Evolutionary conservation across 495 filamentous ascomycete species (phyloP), one percentile per base, ranked within the genome.

Genomic region (Xeromyces bisporus): DNA sequence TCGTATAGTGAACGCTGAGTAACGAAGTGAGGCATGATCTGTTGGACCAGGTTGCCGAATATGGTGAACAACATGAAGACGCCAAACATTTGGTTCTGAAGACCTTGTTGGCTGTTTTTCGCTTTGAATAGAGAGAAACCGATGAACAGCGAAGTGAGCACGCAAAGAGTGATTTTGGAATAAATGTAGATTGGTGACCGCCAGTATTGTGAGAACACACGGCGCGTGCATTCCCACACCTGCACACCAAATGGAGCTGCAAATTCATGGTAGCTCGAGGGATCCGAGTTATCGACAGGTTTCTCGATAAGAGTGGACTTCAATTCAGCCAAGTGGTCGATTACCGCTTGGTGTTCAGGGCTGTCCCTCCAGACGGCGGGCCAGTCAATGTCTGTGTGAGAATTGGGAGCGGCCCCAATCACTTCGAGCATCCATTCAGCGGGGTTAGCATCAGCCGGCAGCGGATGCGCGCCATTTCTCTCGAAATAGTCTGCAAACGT

Each of bases 391-490:
- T 80, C 69, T 34, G 71, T 78, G 37, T 66, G 49, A 9, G 72
- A 73, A 32, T 81, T 82, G n/a, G 86, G 85, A 1, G 86, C 85
- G 15, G 83, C 84, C 37, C 86, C 87, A 44, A 87, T 92, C 29
- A 83, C 76, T 46, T 93, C 84, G 21, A 96, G 63, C 81, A 96
- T 93, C 80, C 81, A 93, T 55, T 96, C 87, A 12, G 87, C 87
- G 16, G 84, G 84, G 38, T 69, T 93, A n/a, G 81, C 78, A 10
- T 78, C 74, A 46, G 45, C 7, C 67, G 80, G 55, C 67, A 93
- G 40, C 42, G 71, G 62, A 12, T 64, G 56, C 3, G 77, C 80
- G 28, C 85, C 77, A 44, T 86, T 77, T 28, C 64, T 60, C 53
- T 89, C 78, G 40, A 93, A 93, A 55, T 93, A 93, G 39, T 51